Percentiles rank a stretch among this genome's conserved stretches.
Conservation (phyloP, 1,139 yeast species). For the Taphrina pruni region DNA sequence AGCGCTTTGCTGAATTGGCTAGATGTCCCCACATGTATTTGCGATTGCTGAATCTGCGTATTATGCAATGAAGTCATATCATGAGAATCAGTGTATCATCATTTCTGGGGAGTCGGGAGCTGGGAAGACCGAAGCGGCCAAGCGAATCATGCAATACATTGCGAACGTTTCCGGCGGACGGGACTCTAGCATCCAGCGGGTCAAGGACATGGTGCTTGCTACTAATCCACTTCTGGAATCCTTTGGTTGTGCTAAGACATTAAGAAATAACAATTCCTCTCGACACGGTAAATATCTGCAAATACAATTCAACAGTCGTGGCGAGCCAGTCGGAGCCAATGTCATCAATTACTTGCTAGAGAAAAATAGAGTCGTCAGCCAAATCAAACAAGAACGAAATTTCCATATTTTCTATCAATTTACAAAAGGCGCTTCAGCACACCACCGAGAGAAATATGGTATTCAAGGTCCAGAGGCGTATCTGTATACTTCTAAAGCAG, state of each 20-base stretch:
- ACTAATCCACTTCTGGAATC: conserved; percentile 96
- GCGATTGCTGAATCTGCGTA: conserved; percentile 98
- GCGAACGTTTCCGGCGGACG: conserved; percentile 73
- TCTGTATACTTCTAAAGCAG: conserved; percentile 82
- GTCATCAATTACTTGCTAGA: conserved; percentile 93
- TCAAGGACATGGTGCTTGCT: conserved; percentile 96
- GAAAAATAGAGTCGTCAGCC: conserved; percentile 94
- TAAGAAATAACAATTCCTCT: conserved; percentile 93
- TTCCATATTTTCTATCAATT: conserved; percentile 97
- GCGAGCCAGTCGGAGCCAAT: conserved; percentile 93
- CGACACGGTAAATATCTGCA: conserved; percentile 97
- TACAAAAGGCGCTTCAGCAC: conserved; percentile 86
- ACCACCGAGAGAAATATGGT: conserved; percentile 81
- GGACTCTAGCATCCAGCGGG: conserved; percentile 71
- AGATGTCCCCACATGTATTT: conserved; percentile 94
- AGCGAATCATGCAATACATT: conserved; percentile 96
- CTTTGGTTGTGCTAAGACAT: conserved; percentile 97
- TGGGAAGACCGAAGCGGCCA: conserved; percentile 98
- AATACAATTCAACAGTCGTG: conserved; percentile 78
- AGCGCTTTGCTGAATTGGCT: neutral
- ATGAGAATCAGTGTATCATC: conserved; percentile 96
- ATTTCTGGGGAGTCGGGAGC: conserved; percentile 99
- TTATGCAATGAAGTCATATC: conserved; percentile 90
- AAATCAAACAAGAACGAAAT: conserved; percentile 88
- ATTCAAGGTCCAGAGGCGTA: conserved; percentile 94